Base-by-base conservation (phyloP, 2,329 filamentous ascomycete genomes). In the Colletotrichum kahawae region DNA sequence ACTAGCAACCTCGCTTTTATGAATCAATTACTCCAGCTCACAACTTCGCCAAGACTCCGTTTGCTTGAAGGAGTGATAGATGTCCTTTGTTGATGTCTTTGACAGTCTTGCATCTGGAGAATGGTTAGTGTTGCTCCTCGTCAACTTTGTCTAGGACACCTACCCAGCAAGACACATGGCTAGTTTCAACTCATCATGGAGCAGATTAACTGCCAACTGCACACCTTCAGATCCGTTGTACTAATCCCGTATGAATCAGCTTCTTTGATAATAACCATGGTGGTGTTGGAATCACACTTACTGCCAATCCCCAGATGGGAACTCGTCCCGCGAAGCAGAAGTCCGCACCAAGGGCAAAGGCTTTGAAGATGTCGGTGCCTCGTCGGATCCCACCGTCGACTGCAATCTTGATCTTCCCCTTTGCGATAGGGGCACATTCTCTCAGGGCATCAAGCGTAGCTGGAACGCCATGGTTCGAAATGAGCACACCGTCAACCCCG, bases 181-280 rank as follows among this genome's bases (percentile, higher is more conserved):
- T 16, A 56, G 24, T 18, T 29, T 29, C 21, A 56, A 56, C 24
- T 56, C 51, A 14, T 56, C 51, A 29, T 29, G 51, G 27, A 56
- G 21, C 21, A 56, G 24, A 29, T 56, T 56, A 21, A 29, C 51
- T 1, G 51, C 51, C 21, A 56, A 29, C 13, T 27, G 51, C 13
- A 56, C 51, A 56, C 51, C 51, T 29, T 56, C 51, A 29, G 51
- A 56, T 24, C 51, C 51, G 1, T 56, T 56, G 4, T 56, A 56
- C 51, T 56, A 14, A 21, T 27, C 12, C 4, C n/a, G 51, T 2
- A 2, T 2, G 0, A 2, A 2, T 56, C 21, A 56, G 51, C 6
- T 9, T 16, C 6, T 3, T 21, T 8, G 4, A 4, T 3, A 12
- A 24, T 3, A 56, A 12, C 4, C 21, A 56, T 3, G 0, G 6